Evolutionary conservation across 352 stramenopile genomes (phyloP), one percentile per base, ranked within the genome.

Genomic region (Phytophthora sansomeana): DNA sequence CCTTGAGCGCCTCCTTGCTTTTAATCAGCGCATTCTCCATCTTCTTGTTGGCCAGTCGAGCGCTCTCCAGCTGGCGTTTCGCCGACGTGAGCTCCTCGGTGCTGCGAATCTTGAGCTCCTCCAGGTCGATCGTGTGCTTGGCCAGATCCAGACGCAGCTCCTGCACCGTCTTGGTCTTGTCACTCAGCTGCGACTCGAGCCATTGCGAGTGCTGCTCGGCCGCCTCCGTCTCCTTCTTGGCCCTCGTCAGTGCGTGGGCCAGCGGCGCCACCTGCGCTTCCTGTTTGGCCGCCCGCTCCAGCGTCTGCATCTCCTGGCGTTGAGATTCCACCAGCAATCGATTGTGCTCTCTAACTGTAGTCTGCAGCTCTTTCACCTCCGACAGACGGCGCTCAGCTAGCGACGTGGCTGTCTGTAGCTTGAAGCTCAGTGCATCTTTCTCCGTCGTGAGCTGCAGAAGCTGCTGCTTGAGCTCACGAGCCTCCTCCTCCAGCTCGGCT

Each of bases 1-100:
- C 82, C 63, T 91, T 90, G 6, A 94, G 53, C n/a, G 75, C 72
- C 52, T 93, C 84, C 43, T 90, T 89, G 44, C 69, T 76, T 48
- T 89, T 78, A 24, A 92, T 77, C 9, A 94, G 59, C 19, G 72
- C 63, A 30, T 58, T 80, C 19, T 92, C 85, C 32, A 91, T 75
- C 54, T 91, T 92, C 70, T 91, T 87, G 52, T 72, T 79, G 3
- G 78, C 66, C n/a, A 85, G 67, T 7, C 80, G 77, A 17, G 80
- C 72, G 35, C 72, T 90, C 52, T 92, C 80, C 17, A 94, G 58
- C 67, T 91, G 82, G 5, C 75, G 72, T 35, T 76, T 82, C 19
- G 58, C 57, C 21, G 77, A 83, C 52, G 72, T 74, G 29, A 80
- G 48, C 43, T 90, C 81, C 51, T 90, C 80, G 6, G 75, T 75